Base-by-base conservation (phyloP, 1,284 basidiomycete genomes). In the Vanrija humicola region DNA sequence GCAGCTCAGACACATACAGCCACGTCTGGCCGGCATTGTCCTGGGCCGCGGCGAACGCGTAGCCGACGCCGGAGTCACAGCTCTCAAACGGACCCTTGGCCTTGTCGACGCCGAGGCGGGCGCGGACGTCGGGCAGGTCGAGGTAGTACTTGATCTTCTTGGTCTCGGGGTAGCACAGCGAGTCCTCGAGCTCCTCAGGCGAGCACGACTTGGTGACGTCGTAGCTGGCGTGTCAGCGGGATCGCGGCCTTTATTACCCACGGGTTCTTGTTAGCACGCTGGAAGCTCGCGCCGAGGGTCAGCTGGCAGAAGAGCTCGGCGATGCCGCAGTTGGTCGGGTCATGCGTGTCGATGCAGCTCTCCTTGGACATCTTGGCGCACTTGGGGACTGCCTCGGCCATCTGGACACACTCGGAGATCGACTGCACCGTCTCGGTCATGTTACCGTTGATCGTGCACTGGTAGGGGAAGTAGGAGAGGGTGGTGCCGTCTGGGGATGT, bases 181-280 rank as follows among this genome's bases (percentile, higher is more conserved):
- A 68, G 51, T 70, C 63, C 1, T 43, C 14, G 14, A 77, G 64
- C 56, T 78, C 74, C 26, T 74, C 58, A 79, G 59, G 47, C 48
- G 83, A 81, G 60, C 86, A 88, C 45, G 75, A 67, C 66, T 80
- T 80, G 61, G 82, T 83, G 46, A 88, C 80, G 66, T 88, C 86
- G 67, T 89, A 89, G 34, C 34, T 34, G 34, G 12, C 66, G 51
- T 7, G 29, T 18, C 6, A 21, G 16, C 18, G 8, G n/a, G n/a
- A n/a, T n/a, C n/a, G n/a, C n/a, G n/a, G n/a, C n/a, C n/a, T n/a
- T n/a, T n/a, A n/a, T n/a, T n/a, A 67, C 34, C 14, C 34, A 34
- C 54, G 75, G 75, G 63, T 78, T 78, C 21, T 72, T 63, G 8
- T 66, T 66, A 19, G 75, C 67, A 0, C 26, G 46, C 29, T 69